Evolutionary conservation across 768 basidiomycete genomes (phyloP), one percentile per base, ranked within the genome.

Genomic region (Paxillus ammoniavirescens): DNA sequence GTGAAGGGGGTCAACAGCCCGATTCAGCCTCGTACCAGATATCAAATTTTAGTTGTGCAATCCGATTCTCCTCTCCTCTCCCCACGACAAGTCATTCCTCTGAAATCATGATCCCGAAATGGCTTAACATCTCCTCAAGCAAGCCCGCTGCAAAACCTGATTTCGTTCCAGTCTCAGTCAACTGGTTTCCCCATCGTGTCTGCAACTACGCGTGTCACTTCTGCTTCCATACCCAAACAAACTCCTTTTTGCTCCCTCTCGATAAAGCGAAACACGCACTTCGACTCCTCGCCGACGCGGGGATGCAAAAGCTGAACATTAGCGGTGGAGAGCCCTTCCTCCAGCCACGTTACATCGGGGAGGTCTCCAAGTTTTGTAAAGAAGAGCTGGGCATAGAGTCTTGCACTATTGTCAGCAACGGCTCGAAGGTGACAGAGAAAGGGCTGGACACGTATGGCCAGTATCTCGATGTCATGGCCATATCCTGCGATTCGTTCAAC

Each of bases 401-500:
- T 6, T 68, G 64, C 33, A 57, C 65, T 18, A 46, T 68, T 36
- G 58, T 68, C 6, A 62, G 37, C 64, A 70, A 70, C 52, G 73
- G 66, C 0, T 71, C 69, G 8, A 70, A 62, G 42, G 72, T 74
- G 37, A 72, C 70, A 73, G 53, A 73, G 52, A 64, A 58, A 45
- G 74, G 74, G 72, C 47, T 75, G 26, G 66, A 69, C 13, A 63
- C 52, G 21, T 74, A 72, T 40, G 71, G 74, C 0, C 23, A 64
- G 42, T 74, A 70, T 50, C 60, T 74, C 42, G 71, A 73, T 41
- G 48, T 72, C 41, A 71, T 73, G 61, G 70, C 72, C 10, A 70
- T 74, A 12, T 72, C 72, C 9, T 72, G 72, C 30, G 72, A 74
- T 46, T 57, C 53, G 13, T 74, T 73, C 46, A 69, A 68, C 43